Percentiles rank a stretch among this genome's conserved stretches.
Conservation (phyloP, 768 basidiomycete genomes). For the Astraeus odoratus region DNA sequence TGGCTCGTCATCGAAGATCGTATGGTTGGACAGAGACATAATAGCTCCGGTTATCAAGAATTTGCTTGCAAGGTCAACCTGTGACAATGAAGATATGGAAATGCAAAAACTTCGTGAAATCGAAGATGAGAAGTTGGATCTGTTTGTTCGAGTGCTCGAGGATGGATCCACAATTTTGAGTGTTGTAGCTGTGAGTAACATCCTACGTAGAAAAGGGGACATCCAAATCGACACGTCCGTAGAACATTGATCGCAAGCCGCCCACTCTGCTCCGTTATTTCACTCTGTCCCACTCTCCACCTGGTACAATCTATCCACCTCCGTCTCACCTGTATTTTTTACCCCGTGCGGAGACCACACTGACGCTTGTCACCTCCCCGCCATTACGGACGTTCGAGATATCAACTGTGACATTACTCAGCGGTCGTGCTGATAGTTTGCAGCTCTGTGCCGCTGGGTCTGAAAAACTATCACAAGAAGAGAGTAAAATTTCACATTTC, state of each 20-base stretch:
- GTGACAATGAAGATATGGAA: neutral
- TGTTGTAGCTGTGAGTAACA: slow-evolving; percentile 58
- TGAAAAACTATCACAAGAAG: slow-evolving; percentile 38
- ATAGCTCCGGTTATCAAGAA: slow-evolving; percentile 42
- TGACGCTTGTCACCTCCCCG: slow-evolving; percentile 60
- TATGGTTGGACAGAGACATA: slow-evolving; percentile 63
- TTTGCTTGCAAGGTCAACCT: slow-evolving; percentile 31
- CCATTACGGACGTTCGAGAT: slow-evolving; percentile 60
- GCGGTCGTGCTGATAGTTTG: slow-evolving; percentile 49
- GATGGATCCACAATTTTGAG: slow-evolving; percentile 72
- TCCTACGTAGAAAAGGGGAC: neutral
- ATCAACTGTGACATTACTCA: slow-evolving; percentile 55
- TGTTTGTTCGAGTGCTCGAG: slow-evolving; percentile 64
- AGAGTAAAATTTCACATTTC: slow-evolving; percentile 50
- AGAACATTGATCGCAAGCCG: slow-evolving; percentile 88
- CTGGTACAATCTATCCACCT: slow-evolving; percentile 38
- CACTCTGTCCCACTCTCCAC: slow-evolving; percentile 57
- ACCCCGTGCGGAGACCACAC: slow-evolving; percentile 36
- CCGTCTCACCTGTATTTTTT: slow-evolving; percentile 51
- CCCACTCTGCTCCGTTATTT: slow-evolving; percentile 77
- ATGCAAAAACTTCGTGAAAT: slow-evolving; percentile 52
- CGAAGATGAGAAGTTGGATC: slow-evolving; percentile 66
- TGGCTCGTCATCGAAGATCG: slow-evolving; percentile 42
- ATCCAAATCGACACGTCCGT: slow-evolving; percentile 1
- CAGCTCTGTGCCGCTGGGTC: slow-evolving; percentile 34